Evolutionary conservation across 1,139 yeast genomes (phyloP).

Genomic region (Candida frijolesensis): DNA sequence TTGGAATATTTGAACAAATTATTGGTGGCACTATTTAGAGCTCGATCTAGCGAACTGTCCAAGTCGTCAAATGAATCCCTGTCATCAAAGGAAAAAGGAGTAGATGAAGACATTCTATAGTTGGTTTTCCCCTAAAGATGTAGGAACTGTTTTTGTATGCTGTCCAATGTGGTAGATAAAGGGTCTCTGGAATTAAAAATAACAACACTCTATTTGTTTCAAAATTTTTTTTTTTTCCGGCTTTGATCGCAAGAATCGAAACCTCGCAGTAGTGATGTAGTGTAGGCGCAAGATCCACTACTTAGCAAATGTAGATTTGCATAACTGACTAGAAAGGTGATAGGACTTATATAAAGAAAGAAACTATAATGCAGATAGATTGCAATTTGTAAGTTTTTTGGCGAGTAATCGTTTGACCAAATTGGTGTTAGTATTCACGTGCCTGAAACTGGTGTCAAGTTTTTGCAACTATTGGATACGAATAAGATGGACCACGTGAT

Average conservation of each 20-base stretch:
- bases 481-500: no score
- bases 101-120: conserved; percentile 5
- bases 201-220: conserved; percentile 1
- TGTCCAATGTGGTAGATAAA: not conserved
- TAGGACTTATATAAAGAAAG: no score
- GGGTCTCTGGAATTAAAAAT: not conserved
- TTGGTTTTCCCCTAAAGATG: not conserved
- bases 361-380: no score
- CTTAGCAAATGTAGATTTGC: no score
- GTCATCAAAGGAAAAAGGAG: conserved; percentile 14
- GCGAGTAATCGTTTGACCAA: no score
- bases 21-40: conserved; percentile 42
- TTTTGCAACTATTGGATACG: no score
- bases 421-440: no score
- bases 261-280: not conserved
- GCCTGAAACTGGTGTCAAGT: no score
- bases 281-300: no score
- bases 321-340: no score
- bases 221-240: not conserved
- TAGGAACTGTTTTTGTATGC: not conserved
- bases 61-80: conserved; percentile 45
- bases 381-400: no score
- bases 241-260: not conserved
- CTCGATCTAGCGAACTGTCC: conserved; percentile 46
- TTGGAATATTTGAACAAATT: conserved; percentile 25